Evolutionary conservation across 305 asterid genomes (phyloP), one percentile per base, ranked within the genome.

Genomic region (Fraxinus albicans): DNA sequence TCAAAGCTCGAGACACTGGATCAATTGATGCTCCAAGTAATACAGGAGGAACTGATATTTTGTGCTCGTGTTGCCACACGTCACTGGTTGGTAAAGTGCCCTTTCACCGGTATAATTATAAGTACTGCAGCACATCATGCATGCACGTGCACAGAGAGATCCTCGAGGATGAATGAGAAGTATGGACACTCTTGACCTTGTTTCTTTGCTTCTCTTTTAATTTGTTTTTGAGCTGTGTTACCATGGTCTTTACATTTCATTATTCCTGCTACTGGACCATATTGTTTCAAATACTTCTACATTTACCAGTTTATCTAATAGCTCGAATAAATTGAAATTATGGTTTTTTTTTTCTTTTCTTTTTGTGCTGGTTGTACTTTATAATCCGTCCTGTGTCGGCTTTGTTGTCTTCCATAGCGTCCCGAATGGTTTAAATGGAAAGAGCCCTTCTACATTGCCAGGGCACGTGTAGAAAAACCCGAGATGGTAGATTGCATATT

Each of bases 121-220:
- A 92, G 82, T 96, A 94, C 88, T 94, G 99, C 93, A 90, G 94
- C 91, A 81, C 94, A 36, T 84, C 98, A 34, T 96, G 99, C 89
- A 96, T 94, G 99, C 97, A 93, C 78, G 79, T 91, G 42, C 99
- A 96, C 79, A 89, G 82, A 86, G 92, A 94, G 85, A 85, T 93
- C 89, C 97, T 96, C 4, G 94, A 92, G 85, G 94, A 91, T 76
- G 90, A 86, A 77, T 95, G 86, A 92, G 35, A 23, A 67, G 73
- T 33, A 55, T 35, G 9, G 70, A 21, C 70, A 4, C 70, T 21
- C 21, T 60, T 21, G 31, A 60, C 70, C 4, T 60, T 21, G 70
- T 60, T 60, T 60, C 70, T 23, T 10, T 44, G 12, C 70, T 8
- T 60, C 23, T 3, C 58, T 12, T 47, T 3, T 15, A 13, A 1